Base-by-base conservation (phyloP, 257 asterid genomes). In the Coffea canephora region DNA sequence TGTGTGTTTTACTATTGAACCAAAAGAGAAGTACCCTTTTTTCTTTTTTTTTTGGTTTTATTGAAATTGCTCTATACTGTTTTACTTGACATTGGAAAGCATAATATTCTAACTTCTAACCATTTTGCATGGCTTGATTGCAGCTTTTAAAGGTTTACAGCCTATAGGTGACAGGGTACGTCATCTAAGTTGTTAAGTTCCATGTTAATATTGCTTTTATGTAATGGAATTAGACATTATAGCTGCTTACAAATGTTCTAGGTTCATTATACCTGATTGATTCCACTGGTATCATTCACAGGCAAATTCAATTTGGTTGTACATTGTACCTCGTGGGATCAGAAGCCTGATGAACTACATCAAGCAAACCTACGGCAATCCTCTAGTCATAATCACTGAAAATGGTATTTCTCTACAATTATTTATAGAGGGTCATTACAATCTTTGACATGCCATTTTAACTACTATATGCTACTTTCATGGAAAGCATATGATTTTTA, bases 281-380 rank as follows among this genome's bases (percentile, higher is more conserved):
- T 43, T 76, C 52, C 13, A 7, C 43, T 69, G 5, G 67, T 34
- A 39, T 62, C 23, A 73, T 34, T 73, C 85, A 65, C 91, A 95
- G 98, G 97, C 99, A 69, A 87, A 89, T 78, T 90, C 99, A 25
- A 73, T 92, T 46, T 95, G 99, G 99, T 64, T 95, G 83, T 91
- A 85, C 83, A 91, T 95, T 54, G 99, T 95, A 41, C 98, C 99
- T 54, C 82, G 57, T 0, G 98, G 98, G 64, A 90, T 95, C 41
- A 88, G 97, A 86, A 86, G 89, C 73, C 81, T 95, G 90, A 87
- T 91, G 97, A 93, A 93, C 61, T 88, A 93, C 89, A 92, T 95
- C 54, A 89, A 59, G 75, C 82, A 86, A 69, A 92, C 85, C 54
- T 95, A 95, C 21, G 93, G 90, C 27, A 95, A 93, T 73, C 98